Percentiles rank a stretch among this genome's conserved stretches.
phyloP scores from a whole-genome alignment of 169 alveolate genomes.

The Plasmodium knowlesi region DNA sequence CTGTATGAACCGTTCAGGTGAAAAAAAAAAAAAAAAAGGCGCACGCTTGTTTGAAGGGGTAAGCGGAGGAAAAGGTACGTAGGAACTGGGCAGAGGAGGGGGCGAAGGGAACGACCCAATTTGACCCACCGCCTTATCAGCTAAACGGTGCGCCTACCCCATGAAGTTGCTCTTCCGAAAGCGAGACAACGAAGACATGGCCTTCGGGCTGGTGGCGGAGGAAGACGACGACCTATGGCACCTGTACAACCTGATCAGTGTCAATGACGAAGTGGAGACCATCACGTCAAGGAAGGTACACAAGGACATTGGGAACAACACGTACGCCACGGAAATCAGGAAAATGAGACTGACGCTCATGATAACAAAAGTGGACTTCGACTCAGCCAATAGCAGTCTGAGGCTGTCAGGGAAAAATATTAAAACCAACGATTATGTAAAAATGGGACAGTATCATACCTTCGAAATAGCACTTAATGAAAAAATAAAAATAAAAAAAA shows the following conservation, averaged over 20 bases:
- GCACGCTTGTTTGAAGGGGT: neutral
- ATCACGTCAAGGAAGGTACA: conserved; percentile 77
- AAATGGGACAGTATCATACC: conserved; percentile 86
- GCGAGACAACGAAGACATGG: conserved; percentile 22
- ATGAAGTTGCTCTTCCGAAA: conserved; percentile 52
- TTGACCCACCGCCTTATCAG: neutral
- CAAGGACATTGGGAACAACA: conserved; percentile 51
- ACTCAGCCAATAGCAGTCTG: conserved; percentile 78
- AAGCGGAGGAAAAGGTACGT: neutral
- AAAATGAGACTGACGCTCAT: conserved; percentile 10
- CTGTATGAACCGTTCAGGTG: too few species aligned
- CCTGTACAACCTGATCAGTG: conserved; percentile 78
- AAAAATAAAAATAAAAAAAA: conserved; percentile 79
- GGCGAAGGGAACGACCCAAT: neutral
- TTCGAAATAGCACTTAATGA: conserved; percentile 79
- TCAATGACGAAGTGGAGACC: conserved; percentile 76
- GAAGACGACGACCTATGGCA: conserved; percentile 85
- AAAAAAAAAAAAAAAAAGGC: neutral
- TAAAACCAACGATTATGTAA: conserved; percentile 59
- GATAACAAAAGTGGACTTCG: conserved; percentile 75
- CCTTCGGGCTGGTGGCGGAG: conserved; percentile 47
- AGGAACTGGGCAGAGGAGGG: neutral
- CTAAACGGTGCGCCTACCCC: neutral
- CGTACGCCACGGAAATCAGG: conserved; percentile 57
- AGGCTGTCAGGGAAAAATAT: conserved; percentile 81